A percentile compares a stretch with the other conserved stretches of the same genome.
These are phyloP conservation scores for Colletotrichum noveboracense DNA, from an alignment of 2,329 filamentous ascomycete species.

Conservation along the genomic window DNA sequence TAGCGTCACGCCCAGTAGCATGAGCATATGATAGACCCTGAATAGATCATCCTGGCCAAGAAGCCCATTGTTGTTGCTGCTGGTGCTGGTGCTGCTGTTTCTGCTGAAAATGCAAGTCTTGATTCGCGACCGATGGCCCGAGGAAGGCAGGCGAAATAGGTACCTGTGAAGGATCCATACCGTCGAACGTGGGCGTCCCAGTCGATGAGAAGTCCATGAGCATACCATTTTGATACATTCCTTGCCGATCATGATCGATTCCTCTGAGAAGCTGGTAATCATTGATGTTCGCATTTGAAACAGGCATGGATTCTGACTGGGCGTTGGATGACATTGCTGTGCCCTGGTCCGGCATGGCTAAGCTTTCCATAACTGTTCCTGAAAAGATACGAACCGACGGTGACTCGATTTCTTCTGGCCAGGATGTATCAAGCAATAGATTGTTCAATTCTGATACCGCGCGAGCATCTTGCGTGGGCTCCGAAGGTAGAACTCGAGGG, in stretches of 20 bases:
- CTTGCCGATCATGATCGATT: background rate
- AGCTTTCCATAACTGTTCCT: background rate
- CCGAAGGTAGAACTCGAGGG: background rate
- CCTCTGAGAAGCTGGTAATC: background rate
- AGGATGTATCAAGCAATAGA: background rate
- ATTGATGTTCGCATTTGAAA: background rate
- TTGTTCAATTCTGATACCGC: background rate
- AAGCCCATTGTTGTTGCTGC: constrained; percentile 4
- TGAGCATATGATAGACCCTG: background rate
- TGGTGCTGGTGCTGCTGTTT: background rate
- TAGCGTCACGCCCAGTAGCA: background rate
- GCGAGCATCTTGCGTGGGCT: background rate
- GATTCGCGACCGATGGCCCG: background rate
- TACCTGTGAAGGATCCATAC: background rate
- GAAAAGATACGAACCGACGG: background rate
- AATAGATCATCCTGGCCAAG: constrained; percentile 6
- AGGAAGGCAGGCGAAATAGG: background rate
- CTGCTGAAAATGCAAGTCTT: background rate
- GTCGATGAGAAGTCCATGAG: background rate
- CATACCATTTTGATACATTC: background rate
- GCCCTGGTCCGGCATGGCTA: background rate
- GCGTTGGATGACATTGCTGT: background rate
- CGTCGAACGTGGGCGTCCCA: background rate
- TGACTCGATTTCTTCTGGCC: background rate
- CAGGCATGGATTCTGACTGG: background rate